Conservation (phyloP, 1,284 basidiomycete species). For the Moniliella sp. region DNA sequence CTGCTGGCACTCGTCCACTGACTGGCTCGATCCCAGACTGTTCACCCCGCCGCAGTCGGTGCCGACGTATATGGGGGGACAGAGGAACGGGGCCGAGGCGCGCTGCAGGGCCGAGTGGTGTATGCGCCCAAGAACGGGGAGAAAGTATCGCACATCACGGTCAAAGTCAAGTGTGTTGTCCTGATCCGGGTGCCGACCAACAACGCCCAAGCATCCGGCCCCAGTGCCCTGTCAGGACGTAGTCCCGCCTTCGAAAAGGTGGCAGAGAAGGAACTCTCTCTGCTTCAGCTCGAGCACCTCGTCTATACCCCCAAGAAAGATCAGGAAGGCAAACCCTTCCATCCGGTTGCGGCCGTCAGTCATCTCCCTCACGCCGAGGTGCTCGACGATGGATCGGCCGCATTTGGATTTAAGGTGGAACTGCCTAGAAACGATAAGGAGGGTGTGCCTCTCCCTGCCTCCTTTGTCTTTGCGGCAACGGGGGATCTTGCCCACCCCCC, state of each 20-base stretch:
- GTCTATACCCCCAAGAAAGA: slow-evolving; percentile 4
- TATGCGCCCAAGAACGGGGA: slow-evolving; percentile 8
- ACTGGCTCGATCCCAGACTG: too few relatives aligned
- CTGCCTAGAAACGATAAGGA: slow-evolving; percentile 5
- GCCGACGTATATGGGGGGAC: neutral
- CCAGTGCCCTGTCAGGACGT: neutral
- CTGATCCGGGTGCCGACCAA: neutral
- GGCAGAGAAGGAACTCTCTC: slow-evolving; percentile 5
- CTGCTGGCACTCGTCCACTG: neutral
- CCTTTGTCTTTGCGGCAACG: neutral
- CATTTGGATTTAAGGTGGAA: slow-evolving; percentile 11
- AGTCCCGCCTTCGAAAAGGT: neutral
- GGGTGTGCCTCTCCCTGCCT: neutral
- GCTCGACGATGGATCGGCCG: slow-evolving; percentile 3
- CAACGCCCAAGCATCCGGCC: neutral
- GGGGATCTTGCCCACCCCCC: neutral
- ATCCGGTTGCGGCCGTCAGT: slow-evolving; percentile 1
- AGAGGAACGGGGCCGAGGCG: neutral
- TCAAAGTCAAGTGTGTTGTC: slow-evolving; percentile 1
- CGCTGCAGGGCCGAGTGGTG: neutral
- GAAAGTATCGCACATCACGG: slow-evolving; percentile 10
- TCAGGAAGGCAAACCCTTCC: slow-evolving; percentile 1
- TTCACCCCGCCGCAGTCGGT: neutral
- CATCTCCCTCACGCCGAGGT: too few relatives aligned
- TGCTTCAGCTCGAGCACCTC: slow-evolving; percentile 12